Conservation (phyloP, 1,284 basidiomycete species). For the Cystobasidium sp. region DNA sequence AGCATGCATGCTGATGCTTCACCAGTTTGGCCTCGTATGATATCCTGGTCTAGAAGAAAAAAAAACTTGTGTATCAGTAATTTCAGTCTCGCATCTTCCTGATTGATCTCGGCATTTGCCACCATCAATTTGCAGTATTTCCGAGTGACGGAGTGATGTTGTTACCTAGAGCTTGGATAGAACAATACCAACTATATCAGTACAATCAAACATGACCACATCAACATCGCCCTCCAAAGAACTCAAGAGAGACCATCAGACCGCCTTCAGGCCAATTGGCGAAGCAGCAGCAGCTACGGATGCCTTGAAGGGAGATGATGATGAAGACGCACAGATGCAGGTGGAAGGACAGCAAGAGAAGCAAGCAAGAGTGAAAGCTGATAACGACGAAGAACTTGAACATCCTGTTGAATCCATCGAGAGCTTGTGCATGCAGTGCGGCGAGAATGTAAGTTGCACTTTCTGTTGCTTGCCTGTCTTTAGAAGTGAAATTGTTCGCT, state of each 20-base stretch:
- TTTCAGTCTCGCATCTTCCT: no score
- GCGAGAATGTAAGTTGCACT: constrained; percentile 70
- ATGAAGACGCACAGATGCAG: constrained; percentile 11
- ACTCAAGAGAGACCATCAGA: constrained; percentile 11
- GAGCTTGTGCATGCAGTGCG: constrained; percentile 92
- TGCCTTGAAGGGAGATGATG: constrained; percentile 26
- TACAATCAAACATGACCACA: not conserved
- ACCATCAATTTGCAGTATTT: no score
- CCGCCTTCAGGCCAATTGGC: constrained; percentile 33
- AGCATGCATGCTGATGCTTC: no score
- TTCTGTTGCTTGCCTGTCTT: no score
- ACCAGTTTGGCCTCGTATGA: no score
- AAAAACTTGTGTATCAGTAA: no score
- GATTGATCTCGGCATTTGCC: no score
- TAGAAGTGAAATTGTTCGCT: no score
- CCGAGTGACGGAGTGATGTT: no score
- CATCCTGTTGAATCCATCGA: constrained; percentile 65
- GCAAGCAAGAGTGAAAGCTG: not conserved
- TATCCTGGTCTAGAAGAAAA: no score
- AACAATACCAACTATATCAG: not conserved
- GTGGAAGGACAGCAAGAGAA: not conserved
- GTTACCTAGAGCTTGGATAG: no score
- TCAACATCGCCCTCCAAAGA: not conserved
- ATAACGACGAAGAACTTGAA: constrained; percentile 22
- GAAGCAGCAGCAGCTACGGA: constrained; percentile 38